Evolutionary conservation across 176 grass and related monocot genomes (phyloP).

Genomic region (Zoysia pacifica): DNA sequence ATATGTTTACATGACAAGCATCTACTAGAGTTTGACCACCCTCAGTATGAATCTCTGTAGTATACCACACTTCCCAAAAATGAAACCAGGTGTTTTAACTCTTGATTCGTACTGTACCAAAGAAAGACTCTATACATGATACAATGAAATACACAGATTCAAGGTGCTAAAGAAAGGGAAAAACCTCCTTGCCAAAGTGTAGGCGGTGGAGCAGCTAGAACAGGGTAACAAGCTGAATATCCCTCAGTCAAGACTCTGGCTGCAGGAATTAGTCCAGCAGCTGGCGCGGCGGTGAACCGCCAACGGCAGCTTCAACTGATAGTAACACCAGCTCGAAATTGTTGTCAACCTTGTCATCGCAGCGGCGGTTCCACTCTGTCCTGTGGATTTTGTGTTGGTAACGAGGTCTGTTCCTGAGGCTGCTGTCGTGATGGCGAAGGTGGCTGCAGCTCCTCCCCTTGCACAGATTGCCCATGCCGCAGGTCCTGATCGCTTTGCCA

Average conservation of each 20-base stretch:
- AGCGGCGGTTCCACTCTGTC: not conserved
- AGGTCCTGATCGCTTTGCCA: conserved; percentile 36
- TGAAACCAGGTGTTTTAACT: not conserved
- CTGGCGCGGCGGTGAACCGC: not conserved
- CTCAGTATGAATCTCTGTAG: not conserved
- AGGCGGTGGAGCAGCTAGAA: not conserved
- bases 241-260: not conserved
- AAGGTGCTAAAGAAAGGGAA: not conserved
- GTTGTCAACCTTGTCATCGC: not conserved
- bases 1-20: not conserved
- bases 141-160: not conserved
- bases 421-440: conserved; percentile 30
- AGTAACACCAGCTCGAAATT: not conserved
- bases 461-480: conserved; percentile 10
- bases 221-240: conserved; percentile 23
- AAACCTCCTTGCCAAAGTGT: not conserved
- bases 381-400: conserved; percentile 8
- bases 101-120: not conserved
- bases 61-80: conserved; percentile 17
- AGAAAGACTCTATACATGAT: conserved; percentile 8
- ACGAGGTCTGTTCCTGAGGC: not conserved
- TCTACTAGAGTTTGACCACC: not conserved
- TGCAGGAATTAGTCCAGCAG: not conserved
- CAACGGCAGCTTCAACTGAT: not conserved
- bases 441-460: conserved; percentile 10